Evolutionary conservation across 2,329 filamentous ascomycete species (phyloP).

Genomic region (Exophiala dermatitidis): DNA sequence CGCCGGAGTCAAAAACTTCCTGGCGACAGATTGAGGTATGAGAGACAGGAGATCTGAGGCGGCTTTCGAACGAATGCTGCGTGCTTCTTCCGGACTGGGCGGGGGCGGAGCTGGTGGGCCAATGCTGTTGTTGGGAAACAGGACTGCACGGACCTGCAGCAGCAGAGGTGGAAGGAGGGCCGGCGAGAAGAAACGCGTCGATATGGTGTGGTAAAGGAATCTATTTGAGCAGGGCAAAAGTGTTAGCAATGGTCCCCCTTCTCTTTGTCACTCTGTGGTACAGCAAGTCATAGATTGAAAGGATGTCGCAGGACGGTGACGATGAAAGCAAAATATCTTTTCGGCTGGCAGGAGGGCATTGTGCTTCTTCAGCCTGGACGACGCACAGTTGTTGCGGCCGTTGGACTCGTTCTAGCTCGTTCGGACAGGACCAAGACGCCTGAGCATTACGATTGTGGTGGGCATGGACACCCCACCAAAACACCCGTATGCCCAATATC

Average conservation of each 20-base stretch:
- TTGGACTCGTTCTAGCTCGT: no score
- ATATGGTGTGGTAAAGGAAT: slow-evolving; percentile 41
- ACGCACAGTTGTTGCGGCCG: no score
- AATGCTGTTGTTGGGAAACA: slow-evolving; percentile 65
- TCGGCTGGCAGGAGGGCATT: no score
- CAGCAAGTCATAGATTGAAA: no score
- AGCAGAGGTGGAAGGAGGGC: slow-evolving; percentile 56
- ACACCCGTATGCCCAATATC: no score
- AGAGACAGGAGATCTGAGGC: slow-evolving; percentile 38
- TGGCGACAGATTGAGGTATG: slow-evolving; percentile 39
- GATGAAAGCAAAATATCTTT: no score
- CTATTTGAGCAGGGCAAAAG: slow-evolving; percentile 26
- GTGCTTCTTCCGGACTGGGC: slow-evolving; percentile 23
- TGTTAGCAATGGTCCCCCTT: slow-evolving; percentile 8
- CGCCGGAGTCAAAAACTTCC: slow-evolving; percentile 35
- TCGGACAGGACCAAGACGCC: no score
- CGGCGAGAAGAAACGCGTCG: slow-evolving; percentile 59
- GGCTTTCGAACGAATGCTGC: slow-evolving; percentile 38
- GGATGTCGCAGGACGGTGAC: no score
- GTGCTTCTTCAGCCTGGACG: no score
- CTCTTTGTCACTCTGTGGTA: not conserved
- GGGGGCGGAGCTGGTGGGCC: slow-evolving; percentile 26
- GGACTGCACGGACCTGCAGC: slow-evolving; percentile 58
- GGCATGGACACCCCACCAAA: no score
- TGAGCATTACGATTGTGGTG: no score